These are phyloP conservation scores for Lanmaoa rubissima DNA, from an alignment of 768 basidiomycete genomes.

Conservation along the genomic window DNA sequence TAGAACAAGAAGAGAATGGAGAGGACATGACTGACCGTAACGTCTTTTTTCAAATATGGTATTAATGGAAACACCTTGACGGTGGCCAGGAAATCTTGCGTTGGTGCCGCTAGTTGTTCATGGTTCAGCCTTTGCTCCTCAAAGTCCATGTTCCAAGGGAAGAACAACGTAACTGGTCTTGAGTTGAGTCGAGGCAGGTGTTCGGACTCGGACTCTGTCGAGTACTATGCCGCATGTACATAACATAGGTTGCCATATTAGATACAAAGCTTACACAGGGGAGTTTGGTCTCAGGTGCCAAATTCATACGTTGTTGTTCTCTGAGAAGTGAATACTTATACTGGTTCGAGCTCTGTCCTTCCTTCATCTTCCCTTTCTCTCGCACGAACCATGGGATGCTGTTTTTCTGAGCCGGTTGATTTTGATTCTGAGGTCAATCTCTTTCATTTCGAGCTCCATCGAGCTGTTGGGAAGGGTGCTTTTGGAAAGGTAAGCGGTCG, in stretches of 20 bases:
- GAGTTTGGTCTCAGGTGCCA: slow-evolving; percentile 12
- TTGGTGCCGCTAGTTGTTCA: slow-evolving; percentile 48
- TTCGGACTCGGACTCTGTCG: background rate
- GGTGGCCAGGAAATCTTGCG: slow-evolving; percentile 54
- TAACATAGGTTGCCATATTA: slow-evolving; percentile 21
- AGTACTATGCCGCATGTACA: background rate
- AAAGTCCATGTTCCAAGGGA: slow-evolving; percentile 32
- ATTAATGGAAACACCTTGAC: slow-evolving; percentile 83
- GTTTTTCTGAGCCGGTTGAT: slow-evolving; percentile 76
- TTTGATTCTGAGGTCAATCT: slow-evolving; percentile 83
- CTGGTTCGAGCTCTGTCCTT: slow-evolving; percentile 18
- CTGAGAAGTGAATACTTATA: slow-evolving; percentile 25
- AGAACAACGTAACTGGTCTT: slow-evolving; percentile 2
- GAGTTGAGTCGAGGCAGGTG: background rate
- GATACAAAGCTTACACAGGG: slow-evolving; percentile 23
- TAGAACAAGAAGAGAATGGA: slow-evolving; percentile 17
- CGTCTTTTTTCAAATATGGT: slow-evolving; percentile 65
- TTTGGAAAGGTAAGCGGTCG: slow-evolving; percentile 82
- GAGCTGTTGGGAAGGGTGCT: slow-evolving; percentile 94
- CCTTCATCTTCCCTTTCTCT: slow-evolving; percentile 34
- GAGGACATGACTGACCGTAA: slow-evolving; percentile 49
- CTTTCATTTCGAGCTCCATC: slow-evolving; percentile 95
- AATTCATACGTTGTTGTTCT: slow-evolving; percentile 38
- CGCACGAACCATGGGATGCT: slow-evolving; percentile 54
- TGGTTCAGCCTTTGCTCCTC: slow-evolving; percentile 27